Evolutionary conservation across 306 rosid genomes (phyloP).

Genomic region (Hippophae gyantsensis): DNA sequence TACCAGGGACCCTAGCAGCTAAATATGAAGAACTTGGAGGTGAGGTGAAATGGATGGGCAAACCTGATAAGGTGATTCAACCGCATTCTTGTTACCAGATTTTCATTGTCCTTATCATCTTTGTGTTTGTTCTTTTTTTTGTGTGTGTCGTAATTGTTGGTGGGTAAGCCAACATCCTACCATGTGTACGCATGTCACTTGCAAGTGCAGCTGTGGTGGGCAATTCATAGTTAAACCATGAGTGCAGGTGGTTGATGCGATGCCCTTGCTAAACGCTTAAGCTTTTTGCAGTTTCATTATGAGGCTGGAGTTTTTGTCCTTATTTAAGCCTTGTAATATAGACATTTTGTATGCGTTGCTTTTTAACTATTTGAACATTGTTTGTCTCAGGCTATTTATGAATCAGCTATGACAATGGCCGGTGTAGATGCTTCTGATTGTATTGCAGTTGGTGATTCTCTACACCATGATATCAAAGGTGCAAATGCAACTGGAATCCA

Average conservation of each 20-base stretch:
- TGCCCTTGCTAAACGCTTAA: background rate
- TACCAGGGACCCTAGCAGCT: slow-evolving; percentile 71
- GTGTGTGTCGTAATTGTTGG: background rate
- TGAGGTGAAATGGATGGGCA: slow-evolving; percentile 99
- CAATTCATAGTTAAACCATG: no score
- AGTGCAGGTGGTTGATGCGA: no score
- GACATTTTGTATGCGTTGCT: slow-evolving; percentile 11
- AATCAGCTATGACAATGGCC: slow-evolving; percentile 66
- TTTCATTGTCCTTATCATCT: slow-evolving; percentile 7
- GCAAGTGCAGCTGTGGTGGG: no score
- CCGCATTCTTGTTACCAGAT: slow-evolving; percentile 1
- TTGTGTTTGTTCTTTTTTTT: background rate
- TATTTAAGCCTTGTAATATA: background rate
- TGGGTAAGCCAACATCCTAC: no score
- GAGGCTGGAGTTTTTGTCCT: no score
- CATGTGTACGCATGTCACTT: no score
- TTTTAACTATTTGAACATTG: slow-evolving; percentile 5
- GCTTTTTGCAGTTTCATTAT: background rate
- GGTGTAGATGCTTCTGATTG: slow-evolving; percentile 54
- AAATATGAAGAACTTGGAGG: slow-evolving; percentile 89
- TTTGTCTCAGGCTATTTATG: slow-evolving; percentile 56
- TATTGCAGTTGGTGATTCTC: slow-evolving; percentile 87
- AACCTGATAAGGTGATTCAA: slow-evolving; percentile 68
- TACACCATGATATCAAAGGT: slow-evolving; percentile 92
- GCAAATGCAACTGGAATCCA: slow-evolving; percentile 72